A percentile compares a stretch with the other conserved stretches of the same genome.
These are phyloP conservation scores for Lactarius hengduanensis DNA, from an alignment of 768 basidiomycete genomes.

Conservation along the genomic window DNA sequence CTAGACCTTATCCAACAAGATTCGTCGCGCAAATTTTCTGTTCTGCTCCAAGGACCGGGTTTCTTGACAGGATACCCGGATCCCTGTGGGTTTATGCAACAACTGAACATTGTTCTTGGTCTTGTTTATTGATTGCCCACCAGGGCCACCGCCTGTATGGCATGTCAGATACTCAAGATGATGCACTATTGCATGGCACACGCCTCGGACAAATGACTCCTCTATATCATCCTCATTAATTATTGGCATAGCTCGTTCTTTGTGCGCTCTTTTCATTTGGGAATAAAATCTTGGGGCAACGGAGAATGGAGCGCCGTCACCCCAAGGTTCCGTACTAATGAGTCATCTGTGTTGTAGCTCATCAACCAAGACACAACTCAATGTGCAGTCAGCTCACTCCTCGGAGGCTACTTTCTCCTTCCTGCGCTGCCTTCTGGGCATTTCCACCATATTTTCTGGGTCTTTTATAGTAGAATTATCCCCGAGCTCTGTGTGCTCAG, in stretches of 20 bases:
- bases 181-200: slow-evolving; percentile 29
- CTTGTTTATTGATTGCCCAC: slow-evolving; percentile 97
- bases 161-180: slow-evolving; percentile 19
- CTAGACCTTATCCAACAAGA: slow-evolving; percentile 68
- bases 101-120: slow-evolving; percentile 90
- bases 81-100: slow-evolving; percentile 82
- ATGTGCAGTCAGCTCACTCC: slow-evolving; percentile 20
- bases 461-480: slow-evolving; percentile 77
- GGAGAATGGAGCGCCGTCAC: slow-evolving; percentile 22
- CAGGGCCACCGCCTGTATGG: slow-evolving; percentile 77
- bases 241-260: slow-evolving; percentile 60
- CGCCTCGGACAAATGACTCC: slow-evolving; percentile 85
- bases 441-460: slow-evolving; percentile 46
- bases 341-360: slow-evolving; percentile 30
- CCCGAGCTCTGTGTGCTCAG: slow-evolving; percentile 81
- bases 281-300: slow-evolving; percentile 52
- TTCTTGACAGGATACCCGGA: slow-evolving; percentile 85
- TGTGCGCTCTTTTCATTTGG: slow-evolving; percentile 67
- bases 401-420: slow-evolving; percentile 6
- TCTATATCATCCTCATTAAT: slow-evolving; percentile 80
- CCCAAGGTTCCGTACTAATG: slow-evolving; percentile 26
- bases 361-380: slow-evolving; percentile 11
- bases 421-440: slow-evolving; percentile 43
- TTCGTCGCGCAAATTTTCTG: slow-evolving; percentile 69
- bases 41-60: slow-evolving; percentile 83